These are phyloP conservation scores for Draba incana DNA, from an alignment of 345 rosid species.

Conservation along the genomic window DNA sequence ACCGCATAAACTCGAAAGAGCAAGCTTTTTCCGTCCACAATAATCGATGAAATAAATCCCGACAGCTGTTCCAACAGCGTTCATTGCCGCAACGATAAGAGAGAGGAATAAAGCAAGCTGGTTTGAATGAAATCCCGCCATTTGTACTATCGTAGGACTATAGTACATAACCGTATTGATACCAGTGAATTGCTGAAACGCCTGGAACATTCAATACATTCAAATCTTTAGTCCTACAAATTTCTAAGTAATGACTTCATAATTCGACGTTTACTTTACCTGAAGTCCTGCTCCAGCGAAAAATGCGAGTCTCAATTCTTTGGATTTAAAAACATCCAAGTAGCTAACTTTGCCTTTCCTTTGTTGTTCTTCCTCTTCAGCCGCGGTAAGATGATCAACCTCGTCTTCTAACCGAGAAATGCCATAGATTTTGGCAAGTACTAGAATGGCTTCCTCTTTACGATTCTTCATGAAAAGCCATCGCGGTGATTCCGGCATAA, in stretches of 20 bases:
- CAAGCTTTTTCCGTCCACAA: slow-evolving; percentile 76
- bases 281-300: slow-evolving; percentile 97
- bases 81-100: slow-evolving; percentile 76
- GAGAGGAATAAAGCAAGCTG: slow-evolving; percentile 82
- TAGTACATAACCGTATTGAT: slow-evolving; percentile 99
- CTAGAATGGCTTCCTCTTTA: slow-evolving; percentile 56
- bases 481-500: slow-evolving; percentile 94
- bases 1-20: slow-evolving; percentile 76
- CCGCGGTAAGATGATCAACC: slow-evolving; percentile 67
- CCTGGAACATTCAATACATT: slow-evolving; percentile 52
- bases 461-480: slow-evolving; percentile 95
- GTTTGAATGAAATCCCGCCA: slow-evolving; percentile 92
- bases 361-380: slow-evolving; percentile 65
- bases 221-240: not conserved
- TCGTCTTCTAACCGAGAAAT: slow-evolving; percentile 83
- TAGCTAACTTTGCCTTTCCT: slow-evolving; percentile 53
- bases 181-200: slow-evolving; percentile 95
- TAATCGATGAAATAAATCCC: slow-evolving; percentile 91
- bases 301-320: slow-evolving; percentile 89
- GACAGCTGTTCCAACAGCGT: slow-evolving; percentile 80
- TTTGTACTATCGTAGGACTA: slow-evolving; percentile 95
- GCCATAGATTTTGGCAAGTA: slow-evolving; percentile 71
- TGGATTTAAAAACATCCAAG: slow-evolving; percentile 71
- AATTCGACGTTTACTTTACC: slow-evolving; percentile 46
- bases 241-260: slow-evolving; percentile 3